A percentile compares a stretch with the other conserved stretches of the same genome.
phyloP scores from a whole-genome alignment of 768 basidiomycete species.

The Russula brevipes region DNA sequence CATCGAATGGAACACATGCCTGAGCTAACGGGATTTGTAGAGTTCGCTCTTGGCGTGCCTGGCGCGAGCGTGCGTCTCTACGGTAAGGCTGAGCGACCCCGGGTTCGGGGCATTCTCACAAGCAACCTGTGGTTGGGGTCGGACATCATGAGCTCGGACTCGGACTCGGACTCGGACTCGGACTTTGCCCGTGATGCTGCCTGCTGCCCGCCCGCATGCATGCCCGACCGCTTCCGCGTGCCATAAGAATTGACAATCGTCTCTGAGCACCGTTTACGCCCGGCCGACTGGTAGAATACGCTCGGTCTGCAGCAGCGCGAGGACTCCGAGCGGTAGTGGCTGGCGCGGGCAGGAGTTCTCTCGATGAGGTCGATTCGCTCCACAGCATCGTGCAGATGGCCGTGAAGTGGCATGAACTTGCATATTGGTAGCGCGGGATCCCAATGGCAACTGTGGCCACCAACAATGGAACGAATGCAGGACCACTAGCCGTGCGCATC shows the following conservation, averaged over 20 bases:
- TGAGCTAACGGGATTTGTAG: constrained; percentile 50
- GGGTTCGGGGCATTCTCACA: constrained; percentile 52
- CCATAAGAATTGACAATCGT: constrained; percentile 95
- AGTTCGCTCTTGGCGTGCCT: constrained; percentile 59
- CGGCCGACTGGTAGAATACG: constrained; percentile 75
- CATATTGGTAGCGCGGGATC: constrained; percentile 71
- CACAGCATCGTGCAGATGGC: constrained; percentile 99
- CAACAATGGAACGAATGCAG: constrained; percentile 92
- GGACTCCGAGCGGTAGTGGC: constrained; percentile 80
- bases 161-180: constrained; percentile 98
- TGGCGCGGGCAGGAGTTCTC: constrained; percentile 89
- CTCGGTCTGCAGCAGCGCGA: constrained; percentile 61
- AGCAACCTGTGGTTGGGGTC: constrained; percentile 79
- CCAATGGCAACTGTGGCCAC: constrained; percentile 98
- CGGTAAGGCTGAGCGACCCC: constrained; percentile 79
- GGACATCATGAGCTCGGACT: no score
- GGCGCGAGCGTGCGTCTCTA: constrained; percentile 87
- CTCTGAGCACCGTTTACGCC: constrained; percentile 95
- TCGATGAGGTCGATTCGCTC: constrained; percentile 96
- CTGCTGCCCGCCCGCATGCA: constrained; percentile 78
- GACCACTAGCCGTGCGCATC: constrained; percentile 83
- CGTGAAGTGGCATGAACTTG: constrained; percentile 43
- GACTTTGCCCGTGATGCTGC: constrained; percentile 92
- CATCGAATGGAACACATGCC: constrained; percentile 59
- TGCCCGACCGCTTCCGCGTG: constrained; percentile 75